These are phyloP conservation scores for Basipetospora chlamydospora DNA, from an alignment of 2,329 filamentous ascomycete species.

Conservation along the genomic window DNA sequence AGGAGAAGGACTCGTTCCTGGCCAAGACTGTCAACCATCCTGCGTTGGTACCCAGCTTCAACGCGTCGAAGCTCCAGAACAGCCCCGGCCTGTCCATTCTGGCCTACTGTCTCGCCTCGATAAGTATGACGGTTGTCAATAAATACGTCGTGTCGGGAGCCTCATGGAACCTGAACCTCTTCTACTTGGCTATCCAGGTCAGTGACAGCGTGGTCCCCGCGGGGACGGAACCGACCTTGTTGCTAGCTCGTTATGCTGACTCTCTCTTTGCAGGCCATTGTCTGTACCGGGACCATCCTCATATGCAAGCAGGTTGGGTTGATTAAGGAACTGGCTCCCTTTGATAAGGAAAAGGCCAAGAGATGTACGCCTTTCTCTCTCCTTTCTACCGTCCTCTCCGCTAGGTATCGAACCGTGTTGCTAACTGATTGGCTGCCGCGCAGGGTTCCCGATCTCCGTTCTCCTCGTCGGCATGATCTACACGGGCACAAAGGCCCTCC, in stretches of 20 bases:
- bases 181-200: constrained; percentile 88
- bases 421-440: constrained; percentile 4
- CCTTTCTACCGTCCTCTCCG: not conserved
- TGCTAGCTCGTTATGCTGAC: no score
- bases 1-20: constrained; percentile 35
- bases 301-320: constrained; percentile 66
- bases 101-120: constrained; percentile 89
- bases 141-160: constrained; percentile 92
- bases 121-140: constrained; percentile 99
- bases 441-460: constrained; percentile 92
- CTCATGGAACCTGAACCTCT: constrained; percentile 92
- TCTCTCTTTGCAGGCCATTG: constrained; percentile 58
- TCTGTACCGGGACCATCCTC: constrained; percentile 76
- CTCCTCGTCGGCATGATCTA: constrained; percentile 99
- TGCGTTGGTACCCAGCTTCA: constrained; percentile 6
- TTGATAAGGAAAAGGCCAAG: constrained; percentile 77
- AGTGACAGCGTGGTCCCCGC: no score
- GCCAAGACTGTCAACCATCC: no score
- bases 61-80: constrained; percentile 45
- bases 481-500: constrained; percentile 86
- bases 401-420: not conserved
- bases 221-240: no score
- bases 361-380: constrained; percentile 51
- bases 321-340: constrained; percentile 68
- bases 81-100: constrained; percentile 70